Percentiles rank a stretch among this genome's conserved stretches.
These are phyloP conservation scores for Talaromyces trachyspermus DNA, from an alignment of 495 filamentous ascomycete species.

Conservation along the genomic window DNA sequence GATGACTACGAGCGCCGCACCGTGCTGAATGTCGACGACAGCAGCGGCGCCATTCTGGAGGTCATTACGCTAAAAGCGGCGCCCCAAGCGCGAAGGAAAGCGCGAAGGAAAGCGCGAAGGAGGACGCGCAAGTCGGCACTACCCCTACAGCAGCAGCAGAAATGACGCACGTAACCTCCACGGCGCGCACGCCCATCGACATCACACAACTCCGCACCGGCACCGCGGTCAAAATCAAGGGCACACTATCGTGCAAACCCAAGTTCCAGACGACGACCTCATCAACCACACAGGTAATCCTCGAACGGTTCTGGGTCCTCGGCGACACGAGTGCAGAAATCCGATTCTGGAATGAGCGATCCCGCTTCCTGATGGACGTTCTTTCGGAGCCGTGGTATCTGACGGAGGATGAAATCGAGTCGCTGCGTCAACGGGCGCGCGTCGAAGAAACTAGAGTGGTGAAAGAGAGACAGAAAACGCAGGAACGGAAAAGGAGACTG, in stretches of 20 bases:
- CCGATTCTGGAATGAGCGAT: constrained; percentile 61
- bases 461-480: constrained; percentile 31
- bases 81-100: too few species aligned
- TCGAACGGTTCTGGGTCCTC: constrained; percentile 57
- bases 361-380: constrained; percentile 53
- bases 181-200: constrained; percentile 26
- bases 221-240: constrained; percentile 68
- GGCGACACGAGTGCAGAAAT: constrained; percentile 68
- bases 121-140: too few species aligned
- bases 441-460: constrained; percentile 30
- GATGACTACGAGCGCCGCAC: constrained; percentile 54
- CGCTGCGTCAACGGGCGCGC: constrained; percentile 44
- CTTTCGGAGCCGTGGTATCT: constrained; percentile 65
- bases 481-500: constrained; percentile 28
- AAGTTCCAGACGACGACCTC: constrained; percentile 40
- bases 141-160: not conserved
- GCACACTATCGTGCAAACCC: constrained; percentile 43
- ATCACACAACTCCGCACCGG: constrained; percentile 54
- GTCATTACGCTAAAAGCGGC: constrained; percentile 28
- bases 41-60: constrained; percentile 72
- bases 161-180: constrained; percentile 11
- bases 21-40: constrained; percentile 74
- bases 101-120: too few species aligned
- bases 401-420: constrained; percentile 42
- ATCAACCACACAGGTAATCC: constrained; percentile 53